Evolutionary conservation across 805 yeast species (phyloP).

Genomic region (Alloascoidea africana): DNA sequence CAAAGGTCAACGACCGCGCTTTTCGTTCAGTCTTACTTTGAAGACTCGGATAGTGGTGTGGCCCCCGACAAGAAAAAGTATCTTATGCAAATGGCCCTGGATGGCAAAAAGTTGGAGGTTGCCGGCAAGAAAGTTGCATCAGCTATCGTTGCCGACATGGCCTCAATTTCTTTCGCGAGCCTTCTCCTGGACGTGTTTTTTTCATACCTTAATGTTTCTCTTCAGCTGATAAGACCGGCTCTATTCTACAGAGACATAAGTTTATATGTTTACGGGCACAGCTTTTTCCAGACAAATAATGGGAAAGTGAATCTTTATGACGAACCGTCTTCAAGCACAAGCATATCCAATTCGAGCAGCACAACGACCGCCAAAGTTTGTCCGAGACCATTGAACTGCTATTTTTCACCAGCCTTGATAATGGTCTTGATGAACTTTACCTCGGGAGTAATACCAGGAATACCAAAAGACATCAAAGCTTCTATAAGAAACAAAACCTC

Average conservation of each 20-base stretch:
- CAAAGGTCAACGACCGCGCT: no score
- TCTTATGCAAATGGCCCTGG: not conserved
- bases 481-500: not conserved
- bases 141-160: not conserved
- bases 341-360: not conserved
- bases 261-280: not conserved
- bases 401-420: not conserved
- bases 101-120: not conserved
- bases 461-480: not conserved
- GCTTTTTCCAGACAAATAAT: not conserved
- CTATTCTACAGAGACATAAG: slow-evolving; percentile 1
- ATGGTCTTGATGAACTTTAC: not conserved
- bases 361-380: not conserved
- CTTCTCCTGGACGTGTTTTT: not conserved
- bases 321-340: no score
- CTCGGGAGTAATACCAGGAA: not conserved
- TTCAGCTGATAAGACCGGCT: not conserved
- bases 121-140: not conserved
- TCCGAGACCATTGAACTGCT: not conserved
- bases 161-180: not conserved
- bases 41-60: not conserved
- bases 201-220: not conserved
- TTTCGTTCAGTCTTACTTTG: not conserved
- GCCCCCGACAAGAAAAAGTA: not conserved
- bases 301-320: not conserved